Evolutionary conservation across 2,329 filamentous ascomycete species (phyloP).

Genomic region (Aaosphaeria arxii): DNA sequence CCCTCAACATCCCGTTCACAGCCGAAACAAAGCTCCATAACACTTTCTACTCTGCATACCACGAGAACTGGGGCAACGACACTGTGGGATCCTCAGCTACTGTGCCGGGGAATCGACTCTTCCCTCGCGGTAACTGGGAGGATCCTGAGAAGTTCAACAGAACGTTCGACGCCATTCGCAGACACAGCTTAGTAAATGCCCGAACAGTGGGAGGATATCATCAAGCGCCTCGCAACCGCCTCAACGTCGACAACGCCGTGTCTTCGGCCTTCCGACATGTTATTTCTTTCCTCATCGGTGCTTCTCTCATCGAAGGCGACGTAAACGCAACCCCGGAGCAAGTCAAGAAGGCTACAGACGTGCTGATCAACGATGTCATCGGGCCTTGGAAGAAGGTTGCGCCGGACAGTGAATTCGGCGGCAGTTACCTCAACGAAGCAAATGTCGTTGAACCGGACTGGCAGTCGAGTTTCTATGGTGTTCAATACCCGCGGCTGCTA

Average conservation of each 20-base stretch:
- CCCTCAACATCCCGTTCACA: neutral
- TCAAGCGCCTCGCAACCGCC: constrained; percentile 15
- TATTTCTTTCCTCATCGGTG: constrained; percentile 21
- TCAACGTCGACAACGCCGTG: constrained; percentile 20
- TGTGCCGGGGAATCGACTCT: constrained; percentile 3
- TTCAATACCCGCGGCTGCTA: constrained; percentile 21
- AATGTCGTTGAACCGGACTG: constrained; percentile 22
- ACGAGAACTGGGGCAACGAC: constrained; percentile 8
- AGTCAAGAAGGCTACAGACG: constrained; percentile 8
- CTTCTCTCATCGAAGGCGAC: constrained; percentile 7
- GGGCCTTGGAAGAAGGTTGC: constrained; percentile 14
- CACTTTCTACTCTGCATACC: constrained; percentile 1
- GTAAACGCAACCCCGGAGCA: constrained; percentile 12
- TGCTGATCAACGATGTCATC: constrained; percentile 14
- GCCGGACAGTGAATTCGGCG: constrained; percentile 17
- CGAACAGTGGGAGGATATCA: constrained; percentile 16
- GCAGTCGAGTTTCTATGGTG: constrained; percentile 26
- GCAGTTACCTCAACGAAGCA: constrained; percentile 26
- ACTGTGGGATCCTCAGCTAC: constrained; percentile 2
- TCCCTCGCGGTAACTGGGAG: constrained; percentile 7
- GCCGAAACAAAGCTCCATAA: constrained; percentile 1
- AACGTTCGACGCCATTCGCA: constrained; percentile 2
- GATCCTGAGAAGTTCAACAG: neutral
- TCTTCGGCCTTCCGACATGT: constrained; percentile 20
- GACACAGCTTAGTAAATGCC: constrained; percentile 12